Percentiles rank a stretch among this genome's conserved stretches.
These are phyloP conservation scores for Penicillium oxalicum DNA, from an alignment of 2,329 filamentous ascomycete genomes.

Conservation along the genomic window DNA sequence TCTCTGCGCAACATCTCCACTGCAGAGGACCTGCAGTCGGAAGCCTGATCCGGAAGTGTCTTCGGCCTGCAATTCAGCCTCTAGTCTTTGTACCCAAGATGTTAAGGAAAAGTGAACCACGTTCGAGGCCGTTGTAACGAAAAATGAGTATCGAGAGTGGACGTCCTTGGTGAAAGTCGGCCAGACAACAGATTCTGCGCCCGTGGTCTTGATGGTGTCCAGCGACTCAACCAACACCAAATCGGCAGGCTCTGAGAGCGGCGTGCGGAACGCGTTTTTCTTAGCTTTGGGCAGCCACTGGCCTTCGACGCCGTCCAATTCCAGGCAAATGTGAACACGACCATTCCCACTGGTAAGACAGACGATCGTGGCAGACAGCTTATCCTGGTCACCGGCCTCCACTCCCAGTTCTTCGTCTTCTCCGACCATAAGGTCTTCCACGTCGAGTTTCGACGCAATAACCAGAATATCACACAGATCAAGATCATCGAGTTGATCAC, in stretches of 20 bases:
- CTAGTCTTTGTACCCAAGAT: conserved; percentile 52
- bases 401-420: conserved; percentile 43
- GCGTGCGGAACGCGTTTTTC: conserved; percentile 37
- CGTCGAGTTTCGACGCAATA: conserved; percentile 48
- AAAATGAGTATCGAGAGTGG: conserved; percentile 53
- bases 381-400: conserved; percentile 43
- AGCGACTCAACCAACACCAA: conserved; percentile 42
- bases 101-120: conserved; percentile 52
- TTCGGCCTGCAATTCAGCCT: conserved; percentile 50
- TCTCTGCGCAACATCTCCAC: conserved; percentile 45
- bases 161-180: conserved; percentile 54
- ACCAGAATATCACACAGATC: conserved; percentile 58
- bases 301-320: conserved; percentile 56
- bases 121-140: conserved; percentile 50
- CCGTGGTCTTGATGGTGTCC: conserved; percentile 32
- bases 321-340: conserved; percentile 54
- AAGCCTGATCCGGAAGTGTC: conserved; percentile 50
- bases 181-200: conserved; percentile 31
- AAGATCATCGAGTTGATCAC: conserved; percentile 47
- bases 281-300: conserved; percentile 54
- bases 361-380: conserved; percentile 52
- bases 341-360: conserved; percentile 53
- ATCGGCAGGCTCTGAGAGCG: conserved; percentile 38
- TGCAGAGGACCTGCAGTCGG: conserved; percentile 51
- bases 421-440: conserved; percentile 47